Percentiles rank a stretch among this genome's conserved stretches.
Conservation (phyloP, 768 basidiomycete species). For the Leccinum barrowsii region DNA sequence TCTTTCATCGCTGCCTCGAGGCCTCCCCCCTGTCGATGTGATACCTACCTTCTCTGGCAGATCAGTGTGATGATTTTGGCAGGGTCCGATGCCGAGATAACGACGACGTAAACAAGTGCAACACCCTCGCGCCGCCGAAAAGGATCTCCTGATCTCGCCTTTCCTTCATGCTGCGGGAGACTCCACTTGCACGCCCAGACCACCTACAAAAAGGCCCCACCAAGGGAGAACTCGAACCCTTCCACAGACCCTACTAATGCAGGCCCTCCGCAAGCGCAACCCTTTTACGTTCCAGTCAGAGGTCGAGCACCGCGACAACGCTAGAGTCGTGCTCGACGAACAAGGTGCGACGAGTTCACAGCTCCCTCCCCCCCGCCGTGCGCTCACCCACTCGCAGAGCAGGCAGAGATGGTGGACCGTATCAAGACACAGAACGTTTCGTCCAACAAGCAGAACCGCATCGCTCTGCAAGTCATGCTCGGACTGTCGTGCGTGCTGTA, state of each 20-base stretch:
- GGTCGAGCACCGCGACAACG: constrained; percentile 24
- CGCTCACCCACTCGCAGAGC: constrained; percentile 41
- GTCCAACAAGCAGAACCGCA: constrained; percentile 40
- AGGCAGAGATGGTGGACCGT: constrained; percentile 52
- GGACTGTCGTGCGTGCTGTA: constrained; percentile 47
- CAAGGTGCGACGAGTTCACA: constrained; percentile 38
- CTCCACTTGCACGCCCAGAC: not conserved
- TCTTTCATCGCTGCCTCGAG: constrained; percentile 13
- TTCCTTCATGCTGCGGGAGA: not conserved
- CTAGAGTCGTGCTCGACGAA: constrained; percentile 44
- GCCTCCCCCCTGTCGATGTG: not conserved
- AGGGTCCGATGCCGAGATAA: not conserved
- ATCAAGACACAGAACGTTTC: constrained; percentile 43
- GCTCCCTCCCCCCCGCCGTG: not conserved
- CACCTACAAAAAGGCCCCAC: constrained; percentile 9
- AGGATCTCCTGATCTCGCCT: not conserved
- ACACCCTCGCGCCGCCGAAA: constrained; percentile 13
- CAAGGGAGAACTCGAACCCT: constrained; percentile 1
- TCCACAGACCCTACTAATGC: constrained; percentile 14
- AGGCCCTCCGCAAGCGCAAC: constrained; percentile 40
- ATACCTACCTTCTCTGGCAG: not conserved
- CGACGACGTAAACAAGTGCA: constrained; percentile 15
- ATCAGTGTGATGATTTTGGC: not conserved
- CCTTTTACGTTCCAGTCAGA: constrained; percentile 41
- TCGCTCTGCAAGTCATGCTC: constrained; percentile 40